Evolutionary conservation across 1,139 yeast genomes (phyloP), one percentile per base, ranked within the genome.

Genomic region (Candida sp.): DNA sequence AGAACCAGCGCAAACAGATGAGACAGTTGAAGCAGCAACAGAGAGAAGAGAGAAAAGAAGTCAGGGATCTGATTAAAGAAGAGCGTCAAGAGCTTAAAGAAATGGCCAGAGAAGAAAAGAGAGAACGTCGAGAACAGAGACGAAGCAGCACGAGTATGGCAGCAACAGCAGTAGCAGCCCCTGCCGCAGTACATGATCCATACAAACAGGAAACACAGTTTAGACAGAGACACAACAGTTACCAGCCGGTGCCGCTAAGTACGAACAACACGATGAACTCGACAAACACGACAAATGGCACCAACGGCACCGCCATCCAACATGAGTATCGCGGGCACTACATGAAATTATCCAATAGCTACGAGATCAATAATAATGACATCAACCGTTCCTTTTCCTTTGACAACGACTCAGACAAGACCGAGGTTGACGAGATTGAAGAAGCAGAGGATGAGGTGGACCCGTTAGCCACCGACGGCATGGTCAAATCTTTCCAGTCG

Each of bases 41-140:
- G 55, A 54, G 48, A 37, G 46, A 47, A 28, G 47, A 44, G 37
- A 28, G 39, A 35, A 46, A 47, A 33, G 51, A 49, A 32, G 39
- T 40, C 30, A 9, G 41, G 17, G 31, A 39, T 34, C 49, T 55
- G 44, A 17, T 56, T 26, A 47, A 54, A 49, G 55, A 58, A 48
- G 55, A 53, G 52, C 44, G 50, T 53, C 56, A 50, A 38, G 53
- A 55, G 23, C 50, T 54, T 25, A 45, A 46, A 17, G 45, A 54
- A 42, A 58, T 55, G 45, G 57, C 55, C 28, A 51, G 52, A 12
- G 55, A 55, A 50, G 57, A 52, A 28, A 49, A 50, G 31, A 57
- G 49, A 38, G 53, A 17, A 17, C 17, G 17, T 17, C 17, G 43
- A 46, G 49, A 52, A 39, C 49, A 52, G 22, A n/a, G 34, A 40